Evolutionary conservation across 2,329 filamentous ascomycete species (phyloP).

Genomic region (Sporothrix luriei): DNA sequence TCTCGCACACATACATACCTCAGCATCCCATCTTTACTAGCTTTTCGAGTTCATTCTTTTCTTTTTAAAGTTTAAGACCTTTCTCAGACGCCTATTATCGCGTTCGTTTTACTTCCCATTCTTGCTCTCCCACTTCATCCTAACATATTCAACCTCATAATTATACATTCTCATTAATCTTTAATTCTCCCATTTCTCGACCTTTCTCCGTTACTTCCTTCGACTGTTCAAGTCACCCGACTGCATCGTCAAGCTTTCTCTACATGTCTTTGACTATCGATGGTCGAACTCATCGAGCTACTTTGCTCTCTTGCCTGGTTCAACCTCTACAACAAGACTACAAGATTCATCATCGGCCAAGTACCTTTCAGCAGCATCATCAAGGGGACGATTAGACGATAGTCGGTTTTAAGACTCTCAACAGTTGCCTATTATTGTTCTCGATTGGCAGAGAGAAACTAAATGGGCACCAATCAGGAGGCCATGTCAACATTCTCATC

Average conservation of each 20-base stretch:
- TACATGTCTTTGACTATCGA: not conserved
- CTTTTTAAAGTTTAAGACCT: slow-evolving; percentile 18
- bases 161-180: not conserved
- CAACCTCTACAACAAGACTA: not conserved
- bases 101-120: slow-evolving; percentile 8
- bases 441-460: slow-evolving; percentile 31
- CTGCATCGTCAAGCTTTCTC: not conserved
- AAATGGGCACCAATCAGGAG: slow-evolving; percentile 30
- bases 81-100: not conserved
- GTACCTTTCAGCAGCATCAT: not conserved
- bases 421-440: not conserved
- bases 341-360: not conserved
- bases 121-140: not conserved
- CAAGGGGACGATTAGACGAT: not conserved
- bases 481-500: slow-evolving; percentile 28
- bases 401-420: not conserved
- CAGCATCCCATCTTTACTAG: slow-evolving; percentile 28
- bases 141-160: not conserved
- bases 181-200: not conserved
- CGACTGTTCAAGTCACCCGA: not conserved
- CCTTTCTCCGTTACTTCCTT: not conserved
- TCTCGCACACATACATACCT: slow-evolving; percentile 29
- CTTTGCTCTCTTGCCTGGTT: not conserved
- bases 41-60: slow-evolving; percentile 19
- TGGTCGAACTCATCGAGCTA: not conserved